Percentiles rank a stretch among this genome's conserved stretches.
Conservation (phyloP, 2,329 filamentous ascomycete genomes). For the Orbilia quercus region DNA sequence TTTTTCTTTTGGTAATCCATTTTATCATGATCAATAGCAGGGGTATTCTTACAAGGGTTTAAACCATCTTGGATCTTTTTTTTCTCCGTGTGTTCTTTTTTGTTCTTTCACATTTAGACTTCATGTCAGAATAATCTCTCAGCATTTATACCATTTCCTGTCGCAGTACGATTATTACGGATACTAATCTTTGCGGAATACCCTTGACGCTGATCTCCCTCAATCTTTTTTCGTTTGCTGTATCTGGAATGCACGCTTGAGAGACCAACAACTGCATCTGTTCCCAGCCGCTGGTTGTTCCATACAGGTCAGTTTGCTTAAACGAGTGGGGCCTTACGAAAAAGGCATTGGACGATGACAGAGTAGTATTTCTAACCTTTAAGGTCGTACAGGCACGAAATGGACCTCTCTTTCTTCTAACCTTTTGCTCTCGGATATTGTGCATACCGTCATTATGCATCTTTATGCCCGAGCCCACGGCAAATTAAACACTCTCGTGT, state of each 20-base stretch:
- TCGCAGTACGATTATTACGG: conserved; percentile 24
- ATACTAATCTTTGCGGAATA: conserved; percentile 37
- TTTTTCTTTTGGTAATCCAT: conserved; percentile 19
- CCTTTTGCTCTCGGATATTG: conserved; percentile 17
- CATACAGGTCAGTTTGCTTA: conserved; percentile 21
- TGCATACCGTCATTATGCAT: conserved; percentile 20
- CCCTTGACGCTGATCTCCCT: conserved; percentile 9
- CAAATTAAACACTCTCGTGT: background rate
- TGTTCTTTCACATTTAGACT: conserved; percentile 33
- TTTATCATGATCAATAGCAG: conserved; percentile 24
- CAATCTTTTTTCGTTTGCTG: conserved; percentile 5
- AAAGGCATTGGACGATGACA: background rate
- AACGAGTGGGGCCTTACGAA: conserved; percentile 12
- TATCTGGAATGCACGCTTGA: conserved; percentile 11
- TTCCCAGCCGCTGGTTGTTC: background rate
- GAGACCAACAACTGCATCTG: background rate
- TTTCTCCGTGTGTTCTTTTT: conserved; percentile 18
- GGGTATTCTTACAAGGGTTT: conserved; percentile 27
- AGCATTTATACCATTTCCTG: conserved; percentile 46
- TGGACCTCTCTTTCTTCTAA: conserved; percentile 1
- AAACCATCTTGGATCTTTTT: conserved; percentile 4
- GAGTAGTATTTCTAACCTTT: background rate
- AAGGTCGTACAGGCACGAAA: conserved; percentile 15
- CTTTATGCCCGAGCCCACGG: conserved; percentile 2
- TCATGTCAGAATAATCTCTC: conserved; percentile 48